Base-by-base conservation (phyloP, 495 filamentous ascomycete species). In the Podospora conica region DNA sequence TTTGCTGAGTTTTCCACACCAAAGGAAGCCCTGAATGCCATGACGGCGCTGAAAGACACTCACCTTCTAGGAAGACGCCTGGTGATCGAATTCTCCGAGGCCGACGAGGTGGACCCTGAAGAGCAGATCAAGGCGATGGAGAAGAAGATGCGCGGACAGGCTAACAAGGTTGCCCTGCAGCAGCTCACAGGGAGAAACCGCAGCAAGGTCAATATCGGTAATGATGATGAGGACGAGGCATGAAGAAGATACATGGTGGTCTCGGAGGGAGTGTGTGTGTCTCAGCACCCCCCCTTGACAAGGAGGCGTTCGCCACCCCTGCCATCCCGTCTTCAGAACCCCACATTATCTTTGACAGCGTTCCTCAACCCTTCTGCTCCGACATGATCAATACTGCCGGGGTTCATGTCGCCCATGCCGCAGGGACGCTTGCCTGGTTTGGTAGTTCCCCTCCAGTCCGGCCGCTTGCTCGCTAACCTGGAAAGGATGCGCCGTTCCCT, bases 71-170 rank as follows among this genome's bases (percentile, higher is more conserved):
- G 95, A 56, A 84, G 95, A 60, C 86, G 88, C 70, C 81, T 99
- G 65, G 91, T 98, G 28, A 80, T 99, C 60, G 91, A 97, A 74
- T 98, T 91, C 77, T 93, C 92, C 24, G 88, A 87, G 67, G 88
- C 86, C 66, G 93, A 97, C 65, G 83, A 91, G 53, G 83, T 91
- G 66, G 92, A 97, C 81, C 87, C 95, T 18, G 95, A 99, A 81
- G 91, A 93, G 75, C 92, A 97, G 80, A 94, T 99, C 71, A 88
- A 89, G 76, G 91, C 90, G 76, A 96, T 99, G 90, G 91, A 94
- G 76, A 89, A 91, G 83, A 99, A 96, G 83, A 89, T 93, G 71
- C 88, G 90, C 57, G 86, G 87, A 61, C 93, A 98, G 80, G 83
- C 87, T 70, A 89, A 93, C 80, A 92, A 90, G 78, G 88, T 98